Evolutionary conservation across 1,284 basidiomycete species (phyloP), one percentile per base, ranked within the genome.

Genomic region (Leccinum pachyderme): DNA sequence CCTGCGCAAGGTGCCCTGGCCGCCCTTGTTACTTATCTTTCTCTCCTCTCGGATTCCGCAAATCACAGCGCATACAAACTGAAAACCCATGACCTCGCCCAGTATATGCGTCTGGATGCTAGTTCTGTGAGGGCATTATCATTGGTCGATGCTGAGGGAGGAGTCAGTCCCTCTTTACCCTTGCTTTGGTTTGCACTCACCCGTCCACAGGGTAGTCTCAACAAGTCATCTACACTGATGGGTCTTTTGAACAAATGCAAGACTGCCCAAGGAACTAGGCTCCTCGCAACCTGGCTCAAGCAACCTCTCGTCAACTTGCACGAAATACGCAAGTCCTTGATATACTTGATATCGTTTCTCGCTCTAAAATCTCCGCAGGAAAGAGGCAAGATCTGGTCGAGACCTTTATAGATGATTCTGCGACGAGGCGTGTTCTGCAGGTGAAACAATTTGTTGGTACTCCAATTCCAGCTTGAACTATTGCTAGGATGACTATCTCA

Each of bases 51-150:
- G 12, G 93, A 98, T 65, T 74, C 87, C 5, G 80, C 85, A 7
- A 94, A 97, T 68, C 87, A 92, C 64, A 89, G 87, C 47, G 83
- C 87, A 61, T 99, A 89, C 75, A 82, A 80, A 8, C 79, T 99
- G 9, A 81, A 82, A 48, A 91, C 88, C 0, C 95, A 99, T 70
- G 95, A 99, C 67, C 79, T 99, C 1, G 86, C 89, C 1, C 95
- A 95, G 67, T 99, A 89, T 71, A 97, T 99, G 90, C 90, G 89
- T 56, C 82, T 99, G 12, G 97, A 99, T 71, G 93, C 94, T 1
- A 96, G 94, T 59, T 97, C 97, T 0, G 76, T 99, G 18, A 84
- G 92, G 32, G 96, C 97, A 0, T 77, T 99, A 32, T 94, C 93
- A 66, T 77, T 98, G 12, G 87, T 93, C 51, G 93, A 95, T 45